Evolutionary conservation across 2,329 filamentous ascomycete species (phyloP).

Genomic region (Chaetomium strumarium): DNA sequence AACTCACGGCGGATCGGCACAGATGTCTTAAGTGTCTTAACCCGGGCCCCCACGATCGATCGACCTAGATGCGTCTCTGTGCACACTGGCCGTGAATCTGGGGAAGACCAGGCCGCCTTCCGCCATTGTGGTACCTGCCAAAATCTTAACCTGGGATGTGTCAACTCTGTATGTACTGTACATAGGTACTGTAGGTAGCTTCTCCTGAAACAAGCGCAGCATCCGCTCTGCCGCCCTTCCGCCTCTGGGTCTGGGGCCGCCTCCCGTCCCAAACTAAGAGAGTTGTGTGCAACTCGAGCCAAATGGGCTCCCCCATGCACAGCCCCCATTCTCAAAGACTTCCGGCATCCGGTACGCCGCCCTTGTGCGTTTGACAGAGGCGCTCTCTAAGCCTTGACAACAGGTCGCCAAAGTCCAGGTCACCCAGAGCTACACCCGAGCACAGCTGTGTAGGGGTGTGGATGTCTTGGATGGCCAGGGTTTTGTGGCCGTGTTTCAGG

Average conservation of each 20-base stretch:
- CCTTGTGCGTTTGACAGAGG: too few species aligned
- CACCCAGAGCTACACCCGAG: too few species aligned
- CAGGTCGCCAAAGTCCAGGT: too few species aligned
- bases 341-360: neutral
- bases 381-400: too few species aligned
- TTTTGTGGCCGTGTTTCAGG: neutral
- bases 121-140: constrained; percentile 11
- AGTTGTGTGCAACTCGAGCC: too few species aligned
- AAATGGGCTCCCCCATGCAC: neutral
- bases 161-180: neutral
- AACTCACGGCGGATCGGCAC: constrained; percentile 4
- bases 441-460: too few species aligned
- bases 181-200: too few species aligned
- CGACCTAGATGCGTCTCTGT: neutral
- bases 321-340: neutral
- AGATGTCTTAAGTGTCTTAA: constrained; percentile 10
- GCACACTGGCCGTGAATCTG: constrained; percentile 2
- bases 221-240: constrained; percentile 3
- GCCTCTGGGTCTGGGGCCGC: neutral
- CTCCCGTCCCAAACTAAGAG: neutral
- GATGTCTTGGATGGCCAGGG: too few species aligned
- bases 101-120: constrained; percentile 3
- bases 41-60: neutral
- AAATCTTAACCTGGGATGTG: neutral
- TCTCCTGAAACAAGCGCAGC: constrained; percentile 10